phyloP scores from a whole-genome alignment of 768 basidiomycete species.

The Rhodosporidiobolus odoratus region DNA sequence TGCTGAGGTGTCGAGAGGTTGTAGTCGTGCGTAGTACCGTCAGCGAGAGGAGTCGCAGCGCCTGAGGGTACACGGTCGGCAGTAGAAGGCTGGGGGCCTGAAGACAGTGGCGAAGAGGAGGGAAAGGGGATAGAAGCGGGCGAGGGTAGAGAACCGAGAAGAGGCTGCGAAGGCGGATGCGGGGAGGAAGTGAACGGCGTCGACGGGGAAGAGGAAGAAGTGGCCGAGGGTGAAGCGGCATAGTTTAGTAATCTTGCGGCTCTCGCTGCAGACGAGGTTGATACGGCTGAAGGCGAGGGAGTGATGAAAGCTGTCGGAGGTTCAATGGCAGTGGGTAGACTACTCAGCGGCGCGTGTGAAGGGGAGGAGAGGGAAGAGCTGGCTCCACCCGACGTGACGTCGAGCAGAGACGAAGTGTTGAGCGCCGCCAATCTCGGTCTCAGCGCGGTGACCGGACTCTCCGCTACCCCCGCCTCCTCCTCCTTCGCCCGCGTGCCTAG shows the following conservation, averaged over 20 bases:
- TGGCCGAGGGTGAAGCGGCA: neutral
- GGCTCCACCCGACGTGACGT: neutral
- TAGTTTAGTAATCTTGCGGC: neutral
- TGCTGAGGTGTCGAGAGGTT: conserved; percentile 5
- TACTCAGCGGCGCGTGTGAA: neutral
- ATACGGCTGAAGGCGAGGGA: neutral
- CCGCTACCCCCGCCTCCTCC: neutral
- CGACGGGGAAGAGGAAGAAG: neutral
- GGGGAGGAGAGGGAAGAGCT: neutral
- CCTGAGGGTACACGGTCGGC: neutral
- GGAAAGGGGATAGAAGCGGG: too few species aligned
- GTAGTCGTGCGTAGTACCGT: too few species aligned
- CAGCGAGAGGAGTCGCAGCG: neutral
- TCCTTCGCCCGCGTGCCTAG: neutral
- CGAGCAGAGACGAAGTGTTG: neutral
- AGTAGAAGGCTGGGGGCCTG: too few species aligned
- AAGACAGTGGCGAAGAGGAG: too few species aligned
- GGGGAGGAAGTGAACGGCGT: too few species aligned
- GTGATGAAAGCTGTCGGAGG: neutral
- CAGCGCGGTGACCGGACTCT: neutral
- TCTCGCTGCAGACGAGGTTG: neutral
- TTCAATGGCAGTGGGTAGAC: conserved; percentile 1
- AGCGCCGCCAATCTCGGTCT: conserved; percentile 7
- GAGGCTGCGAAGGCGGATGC: too few species aligned
- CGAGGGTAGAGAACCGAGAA: too few species aligned